Evolutionary conservation across 768 basidiomycete species (phyloP).

Genomic region (Pseudohyphozyma bogoriensis): DNA sequence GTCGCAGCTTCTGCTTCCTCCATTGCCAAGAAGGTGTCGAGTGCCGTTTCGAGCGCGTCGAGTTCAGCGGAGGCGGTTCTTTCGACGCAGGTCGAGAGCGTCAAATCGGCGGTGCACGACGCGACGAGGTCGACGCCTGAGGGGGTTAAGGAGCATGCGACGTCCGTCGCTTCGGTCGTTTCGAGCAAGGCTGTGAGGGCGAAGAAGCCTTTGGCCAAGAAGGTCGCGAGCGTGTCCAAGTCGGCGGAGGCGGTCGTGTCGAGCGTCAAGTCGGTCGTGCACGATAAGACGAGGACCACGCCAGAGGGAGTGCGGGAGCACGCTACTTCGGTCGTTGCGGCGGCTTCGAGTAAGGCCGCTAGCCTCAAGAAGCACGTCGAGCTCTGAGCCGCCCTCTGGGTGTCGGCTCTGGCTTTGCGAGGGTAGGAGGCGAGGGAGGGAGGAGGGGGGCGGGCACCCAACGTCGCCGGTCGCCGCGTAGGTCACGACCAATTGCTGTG

Average conservation of each 20-base stretch:
- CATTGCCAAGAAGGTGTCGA: conserved; percentile 1
- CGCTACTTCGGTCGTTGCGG: background rate
- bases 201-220: no score
- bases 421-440: background rate
- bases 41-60: no score
- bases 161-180: no score
- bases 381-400: conserved; percentile 2
- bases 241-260: background rate
- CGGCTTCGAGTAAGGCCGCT: conserved; percentile 3
- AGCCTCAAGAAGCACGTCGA: conserved; percentile 11
- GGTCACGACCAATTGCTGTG: background rate
- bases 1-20: conserved; percentile 8
- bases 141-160: no score
- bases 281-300: conserved; percentile 1
- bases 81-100: no score
- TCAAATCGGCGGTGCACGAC: no score
- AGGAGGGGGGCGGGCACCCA: background rate
- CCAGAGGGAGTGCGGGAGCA: conserved; percentile 2
- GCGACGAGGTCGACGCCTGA: no score
- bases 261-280: conserved; percentile 1
- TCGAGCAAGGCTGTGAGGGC: no score
- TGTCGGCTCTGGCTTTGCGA: background rate
- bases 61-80: no score
- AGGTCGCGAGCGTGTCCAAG: no score
- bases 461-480: background rate